phyloP scores from a whole-genome alignment of 805 yeast genomes.

The Lipomyces yamadae region DNA sequence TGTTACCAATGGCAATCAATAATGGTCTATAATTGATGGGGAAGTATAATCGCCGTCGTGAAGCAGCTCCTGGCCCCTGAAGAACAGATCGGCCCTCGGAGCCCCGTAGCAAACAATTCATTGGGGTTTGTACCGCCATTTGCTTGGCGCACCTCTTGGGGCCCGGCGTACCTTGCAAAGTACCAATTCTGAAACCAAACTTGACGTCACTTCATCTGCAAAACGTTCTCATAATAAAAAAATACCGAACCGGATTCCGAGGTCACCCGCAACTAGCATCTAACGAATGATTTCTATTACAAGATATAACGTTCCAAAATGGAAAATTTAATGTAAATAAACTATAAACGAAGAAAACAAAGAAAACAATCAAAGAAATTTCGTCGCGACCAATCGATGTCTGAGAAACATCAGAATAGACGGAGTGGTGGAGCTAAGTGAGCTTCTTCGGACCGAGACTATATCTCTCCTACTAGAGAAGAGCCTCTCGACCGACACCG shows the following conservation, averaged over 20 bases:
- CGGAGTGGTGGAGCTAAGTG: slow-evolving; percentile 7
- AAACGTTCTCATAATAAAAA: no score
- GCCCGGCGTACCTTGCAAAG: not conserved
- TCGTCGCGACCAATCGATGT: not conserved
- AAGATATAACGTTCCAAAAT: not conserved
- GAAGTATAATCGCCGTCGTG: no score
- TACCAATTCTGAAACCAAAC: not conserved
- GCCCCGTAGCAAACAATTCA: not conserved
- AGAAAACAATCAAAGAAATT: slow-evolving; percentile 4
- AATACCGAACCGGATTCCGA: not conserved
- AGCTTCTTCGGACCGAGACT: slow-evolving; percentile 2
- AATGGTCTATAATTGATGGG: not conserved
- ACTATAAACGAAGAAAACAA: slow-evolving; percentile 16
- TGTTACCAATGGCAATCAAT: not conserved
- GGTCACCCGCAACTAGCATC: not conserved
- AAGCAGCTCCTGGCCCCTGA: no score
- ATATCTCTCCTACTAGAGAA: not conserved
- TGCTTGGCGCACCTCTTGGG: no score
- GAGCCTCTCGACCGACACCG: slow-evolving; percentile 2
- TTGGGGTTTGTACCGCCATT: not conserved
- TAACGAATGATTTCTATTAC: not conserved
- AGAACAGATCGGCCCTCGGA: no score
- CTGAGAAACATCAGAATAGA: slow-evolving; percentile 5
- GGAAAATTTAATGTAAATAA: slow-evolving; percentile 14
- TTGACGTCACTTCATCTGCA: not conserved